Evolutionary conservation across 495 filamentous ascomycete genomes (phyloP), one percentile per base, ranked within the genome.

Genomic region (Tuber magnatum): DNA sequence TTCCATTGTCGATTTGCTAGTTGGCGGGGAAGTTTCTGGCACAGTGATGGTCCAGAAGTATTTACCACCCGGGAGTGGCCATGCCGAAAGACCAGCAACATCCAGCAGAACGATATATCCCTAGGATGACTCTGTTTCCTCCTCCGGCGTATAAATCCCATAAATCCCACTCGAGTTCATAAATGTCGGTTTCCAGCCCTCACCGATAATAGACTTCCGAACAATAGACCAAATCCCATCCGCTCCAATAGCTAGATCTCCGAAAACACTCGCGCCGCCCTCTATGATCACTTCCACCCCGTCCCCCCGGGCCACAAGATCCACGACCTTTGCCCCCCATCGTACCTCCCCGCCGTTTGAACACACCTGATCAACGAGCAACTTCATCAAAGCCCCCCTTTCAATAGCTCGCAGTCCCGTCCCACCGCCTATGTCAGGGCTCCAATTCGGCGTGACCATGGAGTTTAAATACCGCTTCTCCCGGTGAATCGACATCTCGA

Each of bases 191-290:
- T 74, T 77, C 81, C 81, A 83, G 3, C 71, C 71, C 24, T 84
- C 83, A 8, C 84, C 85, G 22, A 86, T 83, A 44, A 90, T 75
- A 0, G 83, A 83, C 70, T 77, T 84, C 72, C 87, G 84, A 1
- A 86, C 85, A 0, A 82, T 82, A 69, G 88, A 88, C 81, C 85
- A 86, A 7, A 90, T 83, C 1, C 90, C 90, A 82, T 91, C 89
- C 0, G 88, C 87, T n/a, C 87, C 89, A 77, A 91, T 85, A 3
- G 90, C 84, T 74, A 92, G 73, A 83, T 87, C 87, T 0, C 84
- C 87, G 24, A 85, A 81, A 6, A 85, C 84, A 6, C 81, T 79
- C 12, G 71, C 73, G 12, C 82, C 83, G 72, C 85, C 83, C 38
- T 79, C 74, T 51, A 85, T 83, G 20, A 80, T 72, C 65, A 86